Evolutionary conservation across 306 rosid genomes (phyloP).

Genomic region (Gillenia trifoliata): DNA sequence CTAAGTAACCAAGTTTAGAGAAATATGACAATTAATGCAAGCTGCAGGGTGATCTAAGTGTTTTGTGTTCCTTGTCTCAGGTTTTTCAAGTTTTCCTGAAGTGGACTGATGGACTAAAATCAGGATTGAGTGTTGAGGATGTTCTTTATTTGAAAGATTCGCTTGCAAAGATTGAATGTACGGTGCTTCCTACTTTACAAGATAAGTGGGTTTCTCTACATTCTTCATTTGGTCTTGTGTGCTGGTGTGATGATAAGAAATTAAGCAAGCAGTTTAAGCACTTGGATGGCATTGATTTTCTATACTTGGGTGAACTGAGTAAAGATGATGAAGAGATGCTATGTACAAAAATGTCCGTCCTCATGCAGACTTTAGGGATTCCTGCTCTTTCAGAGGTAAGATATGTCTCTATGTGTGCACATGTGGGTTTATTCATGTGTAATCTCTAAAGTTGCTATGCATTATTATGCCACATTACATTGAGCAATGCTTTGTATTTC

Average conservation of each 20-base stretch:
- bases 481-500: background rate
- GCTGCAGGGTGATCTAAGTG: constrained; percentile 19
- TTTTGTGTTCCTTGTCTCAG: constrained; percentile 35
- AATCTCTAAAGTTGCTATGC: background rate
- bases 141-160: constrained; percentile 57
- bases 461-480: background rate
- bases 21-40: constrained; percentile 9
- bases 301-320: constrained; percentile 52
- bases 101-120: constrained; percentile 75
- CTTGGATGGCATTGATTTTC: constrained; percentile 55
- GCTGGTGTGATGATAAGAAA: constrained; percentile 75
- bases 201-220: constrained; percentile 94
- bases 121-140: constrained; percentile 59
- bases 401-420: constrained; percentile 11
- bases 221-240: constrained; percentile 74
- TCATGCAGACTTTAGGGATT: constrained; percentile 74
- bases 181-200: constrained; percentile 80
- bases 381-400: constrained; percentile 87
- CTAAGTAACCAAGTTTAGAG: constrained; percentile 33
- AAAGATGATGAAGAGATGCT: constrained; percentile 43
- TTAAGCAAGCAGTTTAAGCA: constrained; percentile 66
- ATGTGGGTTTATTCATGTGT: background rate
- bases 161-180: constrained; percentile 47
- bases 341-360: constrained; percentile 42
- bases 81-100: constrained; percentile 67